Percentiles rank a stretch among this genome's conserved stretches.
These are phyloP conservation scores for Phytophthora uliginosa DNA, from an alignment of 352 stramenopile species.

Conservation along the genomic window DNA sequence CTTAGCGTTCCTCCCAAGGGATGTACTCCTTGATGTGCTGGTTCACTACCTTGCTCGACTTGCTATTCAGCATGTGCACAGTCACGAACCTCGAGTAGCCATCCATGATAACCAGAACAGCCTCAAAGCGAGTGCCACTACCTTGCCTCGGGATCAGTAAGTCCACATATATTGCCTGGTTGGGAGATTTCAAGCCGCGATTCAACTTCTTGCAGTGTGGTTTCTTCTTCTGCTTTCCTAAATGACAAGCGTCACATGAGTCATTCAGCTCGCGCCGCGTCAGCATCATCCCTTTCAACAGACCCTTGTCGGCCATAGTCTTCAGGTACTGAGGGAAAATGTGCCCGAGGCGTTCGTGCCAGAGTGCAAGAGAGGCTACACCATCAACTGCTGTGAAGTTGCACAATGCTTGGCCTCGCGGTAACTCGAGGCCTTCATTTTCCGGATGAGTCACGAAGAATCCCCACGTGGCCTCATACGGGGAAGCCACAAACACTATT, in stretches of 20 bases:
- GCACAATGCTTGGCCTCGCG: not conserved
- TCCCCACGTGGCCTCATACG: constrained; percentile 9
- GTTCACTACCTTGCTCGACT: too few relatives aligned
- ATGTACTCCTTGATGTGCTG: too few relatives aligned
- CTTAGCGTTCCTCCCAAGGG: not conserved
- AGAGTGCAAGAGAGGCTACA: not conserved
- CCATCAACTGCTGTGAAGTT: not conserved
- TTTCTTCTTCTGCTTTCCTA: not conserved
- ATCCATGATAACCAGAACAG: too few relatives aligned
- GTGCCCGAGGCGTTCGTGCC: constrained; percentile 8
- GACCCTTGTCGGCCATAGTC: constrained; percentile 9
- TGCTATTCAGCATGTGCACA: too few relatives aligned
- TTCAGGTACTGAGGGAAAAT: constrained; percentile 10
- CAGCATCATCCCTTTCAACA: not conserved
- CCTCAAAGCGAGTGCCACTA: too few relatives aligned
- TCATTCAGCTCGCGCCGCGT: not conserved
- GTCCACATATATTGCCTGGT: not conserved
- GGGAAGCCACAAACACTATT: constrained; percentile 1
- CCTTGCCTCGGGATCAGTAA: not conserved
- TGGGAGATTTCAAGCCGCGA: not conserved
- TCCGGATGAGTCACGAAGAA: constrained; percentile 1
- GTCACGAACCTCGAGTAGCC: too few relatives aligned
- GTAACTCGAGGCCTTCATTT: not conserved
- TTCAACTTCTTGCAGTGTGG: not conserved
- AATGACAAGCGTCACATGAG: too few relatives aligned